Percentiles rank a stretch among this genome's conserved stretches.
Conservation (phyloP, 768 basidiomycete genomes). For the Glaciozyma antarctica region DNA sequence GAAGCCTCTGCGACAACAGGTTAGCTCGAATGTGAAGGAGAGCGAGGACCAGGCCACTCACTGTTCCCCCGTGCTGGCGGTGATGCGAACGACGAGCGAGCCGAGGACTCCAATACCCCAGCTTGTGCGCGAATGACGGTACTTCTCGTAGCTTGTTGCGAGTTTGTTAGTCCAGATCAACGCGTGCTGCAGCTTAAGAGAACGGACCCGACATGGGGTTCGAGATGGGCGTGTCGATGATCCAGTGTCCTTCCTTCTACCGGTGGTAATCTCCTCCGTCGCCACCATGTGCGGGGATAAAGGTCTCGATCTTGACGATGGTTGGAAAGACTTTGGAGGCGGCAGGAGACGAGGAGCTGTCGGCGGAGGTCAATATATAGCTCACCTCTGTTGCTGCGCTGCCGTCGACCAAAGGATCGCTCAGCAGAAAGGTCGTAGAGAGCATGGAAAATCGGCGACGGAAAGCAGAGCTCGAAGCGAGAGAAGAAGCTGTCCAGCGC, state of each 20-base stretch:
- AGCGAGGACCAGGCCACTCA: background rate
- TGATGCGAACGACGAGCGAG: slow-evolving; percentile 41
- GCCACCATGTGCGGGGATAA: slow-evolving; percentile 28
- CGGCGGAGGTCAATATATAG: no score
- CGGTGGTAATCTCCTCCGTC: slow-evolving; percentile 42
- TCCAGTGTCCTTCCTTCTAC: slow-evolving; percentile 40
- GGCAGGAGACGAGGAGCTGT: no score
- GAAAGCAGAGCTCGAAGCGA: no score
- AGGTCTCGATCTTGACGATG: no score
- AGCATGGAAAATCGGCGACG: no score
- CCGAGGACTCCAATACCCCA: slow-evolving; percentile 43
- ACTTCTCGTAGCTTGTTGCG: slow-evolving; percentile 40
- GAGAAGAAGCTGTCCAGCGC: no score
- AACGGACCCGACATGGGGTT: slow-evolving; percentile 41
- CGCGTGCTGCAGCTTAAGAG: no score
- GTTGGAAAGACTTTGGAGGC: no score
- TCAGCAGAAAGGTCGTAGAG: no score
- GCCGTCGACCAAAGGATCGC: no score
- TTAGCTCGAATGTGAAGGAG: background rate
- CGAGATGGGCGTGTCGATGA: slow-evolving; percentile 37
- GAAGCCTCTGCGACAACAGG: background rate
- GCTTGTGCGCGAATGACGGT: slow-evolving; percentile 37
- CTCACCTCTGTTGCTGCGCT: no score
- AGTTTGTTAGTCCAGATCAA: no score
- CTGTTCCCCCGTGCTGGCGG: slow-evolving; percentile 41